Percentiles rank a stretch among this genome's conserved stretches.
Evolutionary conservation across 2,329 filamentous ascomycete species (phyloP).

Genomic region (Hortaea werneckii): DNA sequence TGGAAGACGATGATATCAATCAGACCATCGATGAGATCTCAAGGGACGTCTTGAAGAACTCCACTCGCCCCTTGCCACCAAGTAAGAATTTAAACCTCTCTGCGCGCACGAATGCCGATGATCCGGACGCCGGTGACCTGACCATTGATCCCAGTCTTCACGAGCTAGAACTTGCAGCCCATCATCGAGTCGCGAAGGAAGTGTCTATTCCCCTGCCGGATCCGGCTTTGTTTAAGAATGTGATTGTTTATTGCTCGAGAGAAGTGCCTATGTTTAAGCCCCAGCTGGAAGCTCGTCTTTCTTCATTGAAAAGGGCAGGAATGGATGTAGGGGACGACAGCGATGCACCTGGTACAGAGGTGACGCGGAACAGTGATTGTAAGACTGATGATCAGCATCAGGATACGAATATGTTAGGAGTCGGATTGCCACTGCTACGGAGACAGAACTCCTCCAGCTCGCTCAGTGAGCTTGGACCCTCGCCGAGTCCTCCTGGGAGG

Average conservation of each 20-base stretch:
- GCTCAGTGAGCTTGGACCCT: not conserved
- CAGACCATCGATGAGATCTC: constrained; percentile 10
- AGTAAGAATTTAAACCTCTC: constrained; percentile 3
- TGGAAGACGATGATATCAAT: constrained; percentile 7
- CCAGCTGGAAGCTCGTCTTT: too few species aligned
- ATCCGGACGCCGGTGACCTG: too few species aligned
- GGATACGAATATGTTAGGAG: too few species aligned
- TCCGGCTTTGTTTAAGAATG: not conserved
- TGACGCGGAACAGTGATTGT: too few species aligned
- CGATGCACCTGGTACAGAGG: too few species aligned
- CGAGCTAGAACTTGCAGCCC: not conserved
- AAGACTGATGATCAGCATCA: too few species aligned
- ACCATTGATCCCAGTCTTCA: not conserved
- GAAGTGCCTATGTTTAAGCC: too few species aligned
- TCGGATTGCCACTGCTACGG: too few species aligned
- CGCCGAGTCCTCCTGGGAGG: not conserved
- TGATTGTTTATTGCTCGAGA: not conserved
- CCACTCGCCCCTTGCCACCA: constrained; percentile 7
- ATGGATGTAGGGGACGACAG: too few species aligned
- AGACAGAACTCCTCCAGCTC: not conserved
- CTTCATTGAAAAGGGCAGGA: too few species aligned
- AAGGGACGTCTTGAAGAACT: constrained; percentile 6
- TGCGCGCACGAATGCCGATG: not conserved
- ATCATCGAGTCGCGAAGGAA: not conserved
- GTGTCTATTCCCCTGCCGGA: not conserved